These are phyloP conservation scores for Ganoderma multipileum DNA, from an alignment of 1,284 basidiomycete species.

Conservation along the genomic window DNA sequence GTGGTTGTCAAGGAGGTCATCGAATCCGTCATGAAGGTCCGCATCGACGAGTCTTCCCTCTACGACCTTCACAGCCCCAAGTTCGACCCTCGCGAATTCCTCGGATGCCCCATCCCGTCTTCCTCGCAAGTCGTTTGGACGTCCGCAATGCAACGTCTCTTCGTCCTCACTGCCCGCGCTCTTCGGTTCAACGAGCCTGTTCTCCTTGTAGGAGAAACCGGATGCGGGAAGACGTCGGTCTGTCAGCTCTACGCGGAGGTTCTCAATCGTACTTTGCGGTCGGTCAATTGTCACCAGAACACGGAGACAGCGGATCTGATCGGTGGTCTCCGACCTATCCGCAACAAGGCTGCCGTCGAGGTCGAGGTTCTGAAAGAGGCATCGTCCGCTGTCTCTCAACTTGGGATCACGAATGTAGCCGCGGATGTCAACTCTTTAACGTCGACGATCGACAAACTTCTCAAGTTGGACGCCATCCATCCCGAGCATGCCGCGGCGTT, in stretches of 20 bases:
- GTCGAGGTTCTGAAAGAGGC: conserved; percentile 55
- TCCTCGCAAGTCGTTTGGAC: conserved; percentile 85
- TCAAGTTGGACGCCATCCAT: conserved; percentile 45
- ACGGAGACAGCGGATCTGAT: conserved; percentile 99
- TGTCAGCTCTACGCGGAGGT: conserved; percentile 89
- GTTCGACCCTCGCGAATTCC: conserved; percentile 52
- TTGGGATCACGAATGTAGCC: conserved; percentile 45
- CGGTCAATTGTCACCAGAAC: conserved; percentile 97
- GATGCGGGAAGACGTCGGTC: conserved; percentile 97
- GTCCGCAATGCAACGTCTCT: conserved; percentile 89
- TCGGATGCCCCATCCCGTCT: conserved; percentile 64
- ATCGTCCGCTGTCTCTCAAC: conserved; percentile 45
- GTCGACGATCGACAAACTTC: conserved; percentile 42
- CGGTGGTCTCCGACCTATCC: conserved; percentile 92
- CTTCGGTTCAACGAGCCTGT: conserved; percentile 94
- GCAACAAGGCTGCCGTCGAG: conserved; percentile 70
- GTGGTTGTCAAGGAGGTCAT: conserved; percentile 91
- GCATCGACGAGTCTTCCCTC: conserved; percentile 74
- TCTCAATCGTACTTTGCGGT: conserved; percentile 67
- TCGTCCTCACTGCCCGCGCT: conserved; percentile 84
- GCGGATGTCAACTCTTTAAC: conserved; percentile 46
- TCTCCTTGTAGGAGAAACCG: conserved; percentile 97
- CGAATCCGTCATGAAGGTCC: conserved; percentile 90
- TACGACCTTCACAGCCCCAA: conserved; percentile 68
- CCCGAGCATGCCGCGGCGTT: conserved; percentile 43